Base-by-base conservation (phyloP, 1,139 yeast species). In the Blastobotrys malaysiensis region DNA sequence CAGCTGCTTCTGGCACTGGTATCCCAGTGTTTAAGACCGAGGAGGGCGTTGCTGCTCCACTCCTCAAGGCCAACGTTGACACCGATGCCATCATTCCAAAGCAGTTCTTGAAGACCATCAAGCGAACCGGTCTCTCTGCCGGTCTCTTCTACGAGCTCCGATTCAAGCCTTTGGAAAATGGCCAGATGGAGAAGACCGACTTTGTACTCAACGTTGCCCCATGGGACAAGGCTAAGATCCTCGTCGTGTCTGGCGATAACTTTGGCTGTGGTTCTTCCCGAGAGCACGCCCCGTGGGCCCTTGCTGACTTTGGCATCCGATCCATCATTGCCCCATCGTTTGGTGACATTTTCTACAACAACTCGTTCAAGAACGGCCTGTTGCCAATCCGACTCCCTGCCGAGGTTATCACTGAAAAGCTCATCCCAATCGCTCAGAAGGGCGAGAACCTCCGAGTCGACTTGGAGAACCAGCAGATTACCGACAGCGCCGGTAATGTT, bases 271-370 rank as follows among this genome's bases (percentile, higher is more conserved):
- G 99, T 65, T 91, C 98, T 46, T 90, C 97, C 5, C 88, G 99
- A 79, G 99, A 93, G 73, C 99, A 93, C 67, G 99, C 99, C 21
- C 98, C 99, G 56, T 93, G 99, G 99, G 99, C 99, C 2, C 80
- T 93, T 62, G 91, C 89, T 67, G 99, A 93, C 74, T 93, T 93
- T 67, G 99, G 99, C 70, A 90, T 93, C 72, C 85, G 88, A 72
- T 86, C 93, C 60, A 87, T 93, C 69, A 90, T 93, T 73, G 98
- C 99, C 3, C 98, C 98, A 57, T 89, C 97, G 1, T 93, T 91
- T 66, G 99, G 99, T 70, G 99, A 93, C 73, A 93, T 93, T 65
- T 93, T 93, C 79, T 91, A 88, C 82, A 93, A 88, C 77, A 93
- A 93, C 77, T 90, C 97, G 51, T 88, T 87, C 78, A 93, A 93